A percentile compares a stretch with the other conserved stretches of the same genome.
Conservation (phyloP, 352 stramenopile genomes). For the Elongisporangium prolatum region DNA sequence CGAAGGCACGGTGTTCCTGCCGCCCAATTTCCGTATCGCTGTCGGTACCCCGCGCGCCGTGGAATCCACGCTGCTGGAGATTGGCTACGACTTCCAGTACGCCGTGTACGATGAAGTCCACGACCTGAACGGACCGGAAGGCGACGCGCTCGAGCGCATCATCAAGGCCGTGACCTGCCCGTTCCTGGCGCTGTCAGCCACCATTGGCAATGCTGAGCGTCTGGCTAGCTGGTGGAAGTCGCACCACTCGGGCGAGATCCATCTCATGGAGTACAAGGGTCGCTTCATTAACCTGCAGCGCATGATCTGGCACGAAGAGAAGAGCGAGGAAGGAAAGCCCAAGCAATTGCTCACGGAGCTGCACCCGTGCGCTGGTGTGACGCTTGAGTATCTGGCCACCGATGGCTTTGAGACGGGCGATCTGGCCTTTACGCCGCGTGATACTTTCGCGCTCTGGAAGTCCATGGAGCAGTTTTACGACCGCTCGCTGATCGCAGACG, state of each 20-base stretch:
- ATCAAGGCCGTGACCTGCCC: conserved; percentile 94
- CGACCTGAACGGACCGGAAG: conserved; percentile 96
- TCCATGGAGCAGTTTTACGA: conserved; percentile 77
- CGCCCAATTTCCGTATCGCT: conserved; percentile 86
- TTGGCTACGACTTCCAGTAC: conserved; percentile 96
- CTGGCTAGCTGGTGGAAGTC: conserved; percentile 94
- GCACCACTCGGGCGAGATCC: conserved; percentile 82
- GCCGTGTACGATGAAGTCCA: conserved; percentile 99
- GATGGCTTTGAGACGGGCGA: conserved; percentile 80
- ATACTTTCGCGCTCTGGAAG: conserved; percentile 96
- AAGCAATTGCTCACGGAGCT: conserved; percentile 73
- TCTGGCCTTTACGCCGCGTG: conserved; percentile 94
- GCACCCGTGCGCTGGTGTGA: conserved; percentile 81
- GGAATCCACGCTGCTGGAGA: conserved; percentile 89
- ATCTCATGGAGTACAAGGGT: conserved; percentile 94
- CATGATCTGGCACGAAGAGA: conserved; percentile 90
- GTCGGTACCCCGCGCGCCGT: conserved; percentile 95
- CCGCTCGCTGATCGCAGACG: conserved; percentile 80
- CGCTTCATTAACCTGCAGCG: conserved; percentile 98
- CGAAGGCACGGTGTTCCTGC: conserved; percentile 83
- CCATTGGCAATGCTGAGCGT: conserved; percentile 95
- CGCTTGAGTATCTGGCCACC: conserved; percentile 79
- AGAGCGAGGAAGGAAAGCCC: conserved; percentile 24
- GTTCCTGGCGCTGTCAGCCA: conserved; percentile 97
- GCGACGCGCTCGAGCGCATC: conserved; percentile 95